A percentile compares a stretch with the other conserved stretches of the same genome.
phyloP scores from a whole-genome alignment of 139 green algal species.

The Medakamo hakoo region DNA sequence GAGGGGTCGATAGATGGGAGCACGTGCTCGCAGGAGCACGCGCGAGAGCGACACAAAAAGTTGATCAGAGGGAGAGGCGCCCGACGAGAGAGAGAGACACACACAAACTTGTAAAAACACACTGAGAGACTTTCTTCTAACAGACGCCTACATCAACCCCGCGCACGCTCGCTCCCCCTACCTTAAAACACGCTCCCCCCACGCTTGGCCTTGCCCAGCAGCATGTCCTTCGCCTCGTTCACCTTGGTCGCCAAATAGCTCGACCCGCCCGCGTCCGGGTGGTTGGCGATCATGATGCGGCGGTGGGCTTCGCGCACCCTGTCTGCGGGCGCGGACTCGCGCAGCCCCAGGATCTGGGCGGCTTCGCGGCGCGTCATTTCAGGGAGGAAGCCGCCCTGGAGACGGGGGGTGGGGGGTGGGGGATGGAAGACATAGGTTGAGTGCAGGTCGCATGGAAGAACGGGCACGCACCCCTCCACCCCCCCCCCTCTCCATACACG shows the following conservation, averaged over 20 bases:
- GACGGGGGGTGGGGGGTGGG: no score
- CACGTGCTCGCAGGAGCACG: no score
- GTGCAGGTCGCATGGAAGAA: background rate
- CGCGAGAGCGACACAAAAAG: no score
- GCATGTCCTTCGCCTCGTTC: conserved; percentile 94
- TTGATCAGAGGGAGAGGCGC: background rate
- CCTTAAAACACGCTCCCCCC: conserved; percentile 21
- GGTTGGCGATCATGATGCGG: conserved; percentile 95
- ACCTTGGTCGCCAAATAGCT: conserved; percentile 88
- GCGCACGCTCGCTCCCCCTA: background rate
- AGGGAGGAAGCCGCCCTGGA: conserved; percentile 77
- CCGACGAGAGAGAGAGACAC: background rate
- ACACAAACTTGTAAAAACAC: background rate
- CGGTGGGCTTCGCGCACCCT: conserved; percentile 87
- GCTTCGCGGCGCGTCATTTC: conserved; percentile 92
- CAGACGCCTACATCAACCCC: background rate
- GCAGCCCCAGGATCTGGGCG: conserved; percentile 71
- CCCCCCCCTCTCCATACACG: no score
- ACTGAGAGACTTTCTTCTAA: no score
- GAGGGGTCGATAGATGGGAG: no score
- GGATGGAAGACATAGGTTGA: no score
- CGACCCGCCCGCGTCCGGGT: conserved; percentile 86
- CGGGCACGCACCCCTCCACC: conserved; percentile 13
- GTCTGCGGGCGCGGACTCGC: conserved; percentile 64
- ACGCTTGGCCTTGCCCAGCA: conserved; percentile 64